Evolutionary conservation across 192 early-diverging fungal genomes (phyloP).

Genomic region (Coemansia pectinata): DNA sequence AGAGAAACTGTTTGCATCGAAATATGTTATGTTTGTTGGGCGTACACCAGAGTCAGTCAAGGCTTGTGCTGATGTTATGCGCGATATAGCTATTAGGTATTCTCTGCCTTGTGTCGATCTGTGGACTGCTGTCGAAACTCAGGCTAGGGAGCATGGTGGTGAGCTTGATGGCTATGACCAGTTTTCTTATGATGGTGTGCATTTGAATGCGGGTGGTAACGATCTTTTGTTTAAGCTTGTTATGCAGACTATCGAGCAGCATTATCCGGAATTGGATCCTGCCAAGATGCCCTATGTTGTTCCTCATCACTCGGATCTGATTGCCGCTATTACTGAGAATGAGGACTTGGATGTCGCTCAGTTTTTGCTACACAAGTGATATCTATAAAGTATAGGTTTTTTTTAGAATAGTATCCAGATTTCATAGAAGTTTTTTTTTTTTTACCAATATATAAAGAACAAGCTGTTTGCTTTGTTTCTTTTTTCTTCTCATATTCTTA

Average conservation of each 20-base stretch:
- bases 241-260: slow-evolving; percentile 1
- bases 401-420: too few relatives aligned
- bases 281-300: slow-evolving; percentile 21
- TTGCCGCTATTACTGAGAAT: not conserved
- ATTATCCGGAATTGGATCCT: slow-evolving; percentile 29
- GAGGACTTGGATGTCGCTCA: not conserved
- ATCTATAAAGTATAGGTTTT: not conserved
- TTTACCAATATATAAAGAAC: not conserved
- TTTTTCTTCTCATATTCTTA: too few relatives aligned
- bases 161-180: slow-evolving; percentile 20
- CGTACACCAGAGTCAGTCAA: slow-evolving; percentile 1
- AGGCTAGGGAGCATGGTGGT: not conserved
- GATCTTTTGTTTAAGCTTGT: slow-evolving; percentile 29
- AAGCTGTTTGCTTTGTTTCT: not conserved
- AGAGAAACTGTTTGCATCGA: not conserved
- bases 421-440: too few relatives aligned
- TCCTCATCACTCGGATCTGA: not conserved
- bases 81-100: slow-evolving; percentile 1
- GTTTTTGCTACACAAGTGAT: not conserved
- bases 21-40: not conserved
- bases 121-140: slow-evolving; percentile 32
- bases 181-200: slow-evolving; percentile 32
- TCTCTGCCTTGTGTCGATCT: slow-evolving; percentile 31
- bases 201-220: slow-evolving; percentile 44
- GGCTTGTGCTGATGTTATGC: slow-evolving; percentile 23